A percentile compares a stretch with the other conserved stretches of the same genome.
Conservation (phyloP, 371 early-diverging fungal genomes). For the Choanephora cucurbitarum region DNA sequence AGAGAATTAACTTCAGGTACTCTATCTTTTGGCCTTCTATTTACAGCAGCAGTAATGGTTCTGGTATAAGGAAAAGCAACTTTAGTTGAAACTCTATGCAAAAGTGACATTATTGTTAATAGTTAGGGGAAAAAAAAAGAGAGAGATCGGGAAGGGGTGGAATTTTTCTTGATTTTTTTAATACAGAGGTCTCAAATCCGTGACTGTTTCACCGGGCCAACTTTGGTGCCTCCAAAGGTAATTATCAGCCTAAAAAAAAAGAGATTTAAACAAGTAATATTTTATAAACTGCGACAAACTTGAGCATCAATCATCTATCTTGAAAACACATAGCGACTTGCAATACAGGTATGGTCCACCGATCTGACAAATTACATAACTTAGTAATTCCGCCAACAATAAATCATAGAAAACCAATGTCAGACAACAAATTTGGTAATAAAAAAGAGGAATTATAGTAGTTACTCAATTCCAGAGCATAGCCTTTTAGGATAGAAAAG, state of each 20-base stretch:
- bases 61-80: conserved; percentile 6
- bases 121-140: neutral
- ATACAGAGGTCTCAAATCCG: conserved; percentile 3
- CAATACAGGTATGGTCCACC: too few relatives aligned
- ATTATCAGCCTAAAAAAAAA: conserved; percentile 1
- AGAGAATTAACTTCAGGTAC: neutral
- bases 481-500: too few relatives aligned
- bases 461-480: too few relatives aligned
- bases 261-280: neutral
- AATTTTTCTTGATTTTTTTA: neutral
- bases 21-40: neutral
- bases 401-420: too few relatives aligned
- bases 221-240: conserved; percentile 5
- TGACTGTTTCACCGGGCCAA: neutral
- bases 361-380: too few relatives aligned
- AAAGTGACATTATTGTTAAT: conserved; percentile 14
- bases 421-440: too few relatives aligned
- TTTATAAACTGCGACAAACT: too few relatives aligned
- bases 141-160: conserved; percentile 7
- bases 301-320: too few relatives aligned
- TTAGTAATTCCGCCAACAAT: too few relatives aligned
- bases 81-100: conserved; percentile 13
- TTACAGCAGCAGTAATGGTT: conserved; percentile 14
- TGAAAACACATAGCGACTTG: too few relatives aligned
- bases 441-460: too few relatives aligned